Evolutionary conservation across 2,329 filamentous ascomycete genomes (phyloP).

Genomic region (Nectriaceae sp.): DNA sequence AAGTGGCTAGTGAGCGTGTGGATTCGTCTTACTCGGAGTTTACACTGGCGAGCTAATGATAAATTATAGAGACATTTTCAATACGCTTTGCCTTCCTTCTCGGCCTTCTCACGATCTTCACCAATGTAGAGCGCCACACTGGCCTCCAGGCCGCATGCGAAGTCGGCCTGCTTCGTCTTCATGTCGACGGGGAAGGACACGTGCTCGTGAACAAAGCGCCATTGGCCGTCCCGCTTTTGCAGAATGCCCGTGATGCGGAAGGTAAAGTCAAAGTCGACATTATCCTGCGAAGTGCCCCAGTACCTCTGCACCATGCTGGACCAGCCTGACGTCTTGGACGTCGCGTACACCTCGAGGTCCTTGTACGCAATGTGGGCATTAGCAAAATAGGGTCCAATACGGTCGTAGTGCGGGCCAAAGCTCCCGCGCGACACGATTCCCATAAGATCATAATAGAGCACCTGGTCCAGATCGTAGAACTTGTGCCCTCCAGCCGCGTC

Average conservation of each 20-base stretch:
- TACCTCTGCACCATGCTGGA: neutral
- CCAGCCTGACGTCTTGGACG: neutral
- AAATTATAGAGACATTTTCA: too few species aligned
- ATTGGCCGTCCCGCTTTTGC: neutral
- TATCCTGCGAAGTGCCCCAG: neutral
- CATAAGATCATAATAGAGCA: neutral
- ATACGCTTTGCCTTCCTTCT: neutral
- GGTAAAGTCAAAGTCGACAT: neutral
- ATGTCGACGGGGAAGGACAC: neutral
- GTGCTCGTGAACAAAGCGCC: neutral
- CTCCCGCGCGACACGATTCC: neutral
- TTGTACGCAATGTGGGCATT: neutral
- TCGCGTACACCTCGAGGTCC: neutral
- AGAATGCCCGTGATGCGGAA: neutral
- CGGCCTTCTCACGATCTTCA: too few species aligned
- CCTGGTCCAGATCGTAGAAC: neutral
- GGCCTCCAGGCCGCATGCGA: neutral
- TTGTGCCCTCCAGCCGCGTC: neutral
- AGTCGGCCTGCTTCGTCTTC: neutral
- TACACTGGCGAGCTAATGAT: too few species aligned
- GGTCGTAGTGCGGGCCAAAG: neutral
- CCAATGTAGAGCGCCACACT: too few species aligned
- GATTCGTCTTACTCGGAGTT: too few species aligned
- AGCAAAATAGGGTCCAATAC: neutral
- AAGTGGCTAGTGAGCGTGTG: too few species aligned